Percentiles rank a stretch among this genome's conserved stretches.
Conservation (phyloP, 2,329 filamentous ascomycete species). For the Endothia cerciana region DNA sequence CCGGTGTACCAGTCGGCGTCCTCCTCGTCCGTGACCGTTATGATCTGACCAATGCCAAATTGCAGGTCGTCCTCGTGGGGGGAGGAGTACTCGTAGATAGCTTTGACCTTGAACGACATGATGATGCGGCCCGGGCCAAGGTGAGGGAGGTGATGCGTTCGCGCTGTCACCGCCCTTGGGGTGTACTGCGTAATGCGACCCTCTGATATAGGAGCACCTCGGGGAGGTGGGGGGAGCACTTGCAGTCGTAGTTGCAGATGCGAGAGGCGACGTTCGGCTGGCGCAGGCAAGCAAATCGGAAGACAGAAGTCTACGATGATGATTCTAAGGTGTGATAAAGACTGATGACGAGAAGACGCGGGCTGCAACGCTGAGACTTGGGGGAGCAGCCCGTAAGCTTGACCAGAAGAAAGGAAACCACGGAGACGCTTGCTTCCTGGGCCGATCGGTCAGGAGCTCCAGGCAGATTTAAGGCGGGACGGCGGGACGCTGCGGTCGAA, state of each 20-base stretch:
- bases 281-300: constrained; percentile 6
- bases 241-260: not conserved
- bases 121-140: constrained; percentile 38
- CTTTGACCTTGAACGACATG: constrained; percentile 95
- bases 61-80: constrained; percentile 92
- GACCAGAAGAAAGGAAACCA: constrained; percentile 9
- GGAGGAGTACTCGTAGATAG: constrained; percentile 91
- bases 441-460: not conserved
- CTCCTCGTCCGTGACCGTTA: constrained; percentile 90
- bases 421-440: constrained; percentile 12
- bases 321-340: constrained; percentile 4
- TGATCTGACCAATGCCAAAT: constrained; percentile 84
- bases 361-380: not conserved
- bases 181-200: constrained; percentile 3
- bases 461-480: constrained; percentile 5
- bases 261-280: not conserved
- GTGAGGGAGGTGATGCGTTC: constrained; percentile 14
- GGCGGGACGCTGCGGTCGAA: constrained; percentile 16
- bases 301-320: constrained; percentile 11
- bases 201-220: constrained; percentile 20
- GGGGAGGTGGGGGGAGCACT: constrained; percentile 10
- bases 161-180: constrained; percentile 9
- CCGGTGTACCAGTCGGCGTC: constrained; percentile 94
- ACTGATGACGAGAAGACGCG: constrained; percentile 1
- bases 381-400: constrained; percentile 12